These are phyloP conservation scores for Penicillium cinerascens DNA, from an alignment of 495 filamentous ascomycete genomes.

Conservation along the genomic window DNA sequence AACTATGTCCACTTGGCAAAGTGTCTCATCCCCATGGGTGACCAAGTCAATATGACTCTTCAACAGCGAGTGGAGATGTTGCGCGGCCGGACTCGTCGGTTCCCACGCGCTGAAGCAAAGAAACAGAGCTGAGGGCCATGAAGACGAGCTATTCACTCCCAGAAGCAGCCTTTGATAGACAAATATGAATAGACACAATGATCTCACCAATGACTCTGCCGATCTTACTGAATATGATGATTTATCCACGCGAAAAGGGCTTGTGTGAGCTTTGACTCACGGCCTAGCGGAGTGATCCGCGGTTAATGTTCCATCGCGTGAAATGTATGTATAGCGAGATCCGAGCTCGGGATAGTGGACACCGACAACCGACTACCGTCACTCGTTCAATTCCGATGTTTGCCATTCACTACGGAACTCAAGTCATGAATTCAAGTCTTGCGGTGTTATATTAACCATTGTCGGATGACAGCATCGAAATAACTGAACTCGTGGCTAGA, in stretches of 20 bases:
- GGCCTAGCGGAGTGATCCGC: not conserved
- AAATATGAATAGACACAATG: not conserved
- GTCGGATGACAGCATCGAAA: no score
- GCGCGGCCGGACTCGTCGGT: slow-evolving; percentile 55
- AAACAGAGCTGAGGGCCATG: slow-evolving; percentile 22
- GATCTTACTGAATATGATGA: not conserved
- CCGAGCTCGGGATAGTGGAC: no score
- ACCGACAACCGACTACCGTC: no score
- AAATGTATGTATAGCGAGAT: no score
- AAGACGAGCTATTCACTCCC: not conserved
- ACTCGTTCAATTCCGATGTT: no score
- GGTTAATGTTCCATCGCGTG: not conserved
- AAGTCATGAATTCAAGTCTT: no score
- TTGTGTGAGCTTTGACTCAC: not conserved
- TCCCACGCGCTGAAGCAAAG: slow-evolving; percentile 54
- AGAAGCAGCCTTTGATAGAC: not conserved
- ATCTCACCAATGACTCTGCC: not conserved
- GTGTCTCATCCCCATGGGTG: slow-evolving; percentile 65
- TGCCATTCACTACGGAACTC: no score
- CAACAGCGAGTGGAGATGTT: slow-evolving; percentile 61
- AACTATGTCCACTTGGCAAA: slow-evolving; percentile 61
- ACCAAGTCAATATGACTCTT: slow-evolving; percentile 59
- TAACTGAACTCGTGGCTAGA: no score
- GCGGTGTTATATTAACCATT: no score
- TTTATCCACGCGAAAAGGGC: not conserved